These are phyloP conservation scores for Jatropha podagrica DNA, from an alignment of 441 rosid genomes.

Conservation along the genomic window DNA sequence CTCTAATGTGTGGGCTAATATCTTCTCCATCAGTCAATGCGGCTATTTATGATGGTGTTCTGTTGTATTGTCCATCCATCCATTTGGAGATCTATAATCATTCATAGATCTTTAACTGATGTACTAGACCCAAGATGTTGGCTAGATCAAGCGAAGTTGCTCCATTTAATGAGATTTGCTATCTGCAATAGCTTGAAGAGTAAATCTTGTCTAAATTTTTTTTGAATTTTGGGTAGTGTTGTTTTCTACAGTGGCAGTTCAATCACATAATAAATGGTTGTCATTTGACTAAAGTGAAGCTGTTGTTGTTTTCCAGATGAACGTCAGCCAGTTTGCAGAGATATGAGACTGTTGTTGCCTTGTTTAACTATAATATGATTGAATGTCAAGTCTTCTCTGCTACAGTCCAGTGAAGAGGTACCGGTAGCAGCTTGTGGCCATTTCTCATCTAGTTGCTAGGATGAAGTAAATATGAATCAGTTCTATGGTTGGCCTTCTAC, in stretches of 20 bases:
- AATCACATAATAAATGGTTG: neutral
- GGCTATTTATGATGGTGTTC: neutral
- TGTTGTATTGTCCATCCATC: neutral
- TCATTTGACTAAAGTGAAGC: neutral
- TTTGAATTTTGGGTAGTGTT: neutral
- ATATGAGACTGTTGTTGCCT: neutral
- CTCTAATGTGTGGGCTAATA: neutral
- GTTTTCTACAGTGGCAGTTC: neutral
- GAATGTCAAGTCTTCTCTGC: neutral
- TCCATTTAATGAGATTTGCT: neutral
- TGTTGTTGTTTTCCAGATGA: constrained; percentile 5
- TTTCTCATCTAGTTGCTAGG: neutral
- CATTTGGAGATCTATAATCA: neutral
- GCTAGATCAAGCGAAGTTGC: neutral
- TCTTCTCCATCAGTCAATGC: neutral
- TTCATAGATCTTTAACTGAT: neutral
- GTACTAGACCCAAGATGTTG: neutral
- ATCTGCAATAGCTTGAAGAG: too few species aligned
- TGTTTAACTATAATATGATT: neutral
- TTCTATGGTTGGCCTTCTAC: constrained; percentile 1
- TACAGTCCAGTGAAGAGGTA: neutral
- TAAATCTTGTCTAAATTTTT: neutral
- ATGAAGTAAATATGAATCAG: neutral
- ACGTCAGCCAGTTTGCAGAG: neutral
- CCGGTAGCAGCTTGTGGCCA: neutral